These are phyloP conservation scores for Penicillium macrosclerotiorum DNA, from an alignment of 495 filamentous ascomycete genomes.

Conservation along the genomic window DNA sequence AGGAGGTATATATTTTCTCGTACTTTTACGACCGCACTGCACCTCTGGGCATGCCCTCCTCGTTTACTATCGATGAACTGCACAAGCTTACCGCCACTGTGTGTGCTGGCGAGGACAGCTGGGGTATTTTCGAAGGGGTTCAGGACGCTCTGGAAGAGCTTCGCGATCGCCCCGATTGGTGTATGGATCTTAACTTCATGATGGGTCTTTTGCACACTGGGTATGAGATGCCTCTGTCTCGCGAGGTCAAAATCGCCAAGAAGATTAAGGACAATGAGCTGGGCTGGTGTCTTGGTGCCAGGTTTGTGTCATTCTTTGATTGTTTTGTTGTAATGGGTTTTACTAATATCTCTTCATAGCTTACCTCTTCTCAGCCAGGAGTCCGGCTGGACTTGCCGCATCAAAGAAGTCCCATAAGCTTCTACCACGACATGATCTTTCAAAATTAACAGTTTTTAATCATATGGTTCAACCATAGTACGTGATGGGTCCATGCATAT, in stretches of 20 bases:
- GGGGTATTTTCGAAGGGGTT: conserved; percentile 74
- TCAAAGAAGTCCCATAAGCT: conserved; percentile 58
- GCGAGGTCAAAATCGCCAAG: conserved; percentile 97
- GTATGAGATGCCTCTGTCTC: conserved; percentile 95
- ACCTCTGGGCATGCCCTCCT: conserved; percentile 92
- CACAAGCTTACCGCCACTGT: conserved; percentile 79
- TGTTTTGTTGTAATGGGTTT: not conserved
- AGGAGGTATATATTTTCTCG: conserved; percentile 94
- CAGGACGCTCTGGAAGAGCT: conserved; percentile 72
- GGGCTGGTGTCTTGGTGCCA: conserved; percentile 96
- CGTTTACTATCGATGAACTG: conserved; percentile 85
- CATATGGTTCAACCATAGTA: conserved; percentile 20
- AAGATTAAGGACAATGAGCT: conserved; percentile 96
- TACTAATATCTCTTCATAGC: conserved; percentile 48
- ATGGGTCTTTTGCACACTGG: conserved; percentile 87
- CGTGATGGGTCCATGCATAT: conserved; percentile 34
- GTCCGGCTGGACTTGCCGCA: conserved; percentile 72
- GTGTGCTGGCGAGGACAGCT: conserved; percentile 72
- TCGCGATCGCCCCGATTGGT: conserved; percentile 77
- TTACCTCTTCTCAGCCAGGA: conserved; percentile 70
- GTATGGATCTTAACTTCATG: conserved; percentile 96
- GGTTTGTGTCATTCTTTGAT: conserved; percentile 48
- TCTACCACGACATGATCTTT: conserved; percentile 13
- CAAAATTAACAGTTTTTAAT: conserved; percentile 27
- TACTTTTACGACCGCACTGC: conserved; percentile 95